These are phyloP conservation scores for Emergomyces orientalis DNA, from an alignment of 2,329 filamentous ascomycete genomes.

Conservation along the genomic window DNA sequence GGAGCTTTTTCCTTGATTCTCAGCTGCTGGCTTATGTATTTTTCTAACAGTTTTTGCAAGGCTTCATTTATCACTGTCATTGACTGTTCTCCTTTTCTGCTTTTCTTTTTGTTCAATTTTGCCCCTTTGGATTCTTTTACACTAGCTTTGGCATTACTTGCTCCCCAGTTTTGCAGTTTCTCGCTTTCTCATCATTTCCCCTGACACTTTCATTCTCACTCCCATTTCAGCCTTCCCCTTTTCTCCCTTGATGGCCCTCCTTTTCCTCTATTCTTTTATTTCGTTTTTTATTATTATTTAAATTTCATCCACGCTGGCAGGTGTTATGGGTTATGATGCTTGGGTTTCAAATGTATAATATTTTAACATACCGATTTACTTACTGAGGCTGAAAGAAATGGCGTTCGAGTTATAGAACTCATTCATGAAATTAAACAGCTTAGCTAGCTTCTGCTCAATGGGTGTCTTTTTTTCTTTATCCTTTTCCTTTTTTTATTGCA, in stretches of 20 bases:
- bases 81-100: background rate
- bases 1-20: slow-evolving; percentile 3
- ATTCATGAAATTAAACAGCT: no score
- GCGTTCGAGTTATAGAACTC: no score
- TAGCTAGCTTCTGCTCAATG: no score
- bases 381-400: no score
- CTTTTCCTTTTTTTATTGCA: no score
- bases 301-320: background rate
- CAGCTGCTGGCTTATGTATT: background rate
- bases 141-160: background rate
- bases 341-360: background rate
- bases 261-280: background rate
- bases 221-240: background rate
- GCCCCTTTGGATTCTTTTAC: background rate
- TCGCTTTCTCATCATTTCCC: no score
- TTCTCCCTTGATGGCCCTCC: background rate
- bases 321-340: background rate
- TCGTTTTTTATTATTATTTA: no score
- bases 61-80: background rate
- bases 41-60: slow-evolving; percentile 1
- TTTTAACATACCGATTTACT: background rate
- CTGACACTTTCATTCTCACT: no score
- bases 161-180: background rate
- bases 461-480: no score
- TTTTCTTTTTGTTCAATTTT: background rate